Evolutionary conservation across 2,329 filamentous ascomycete species (phyloP).

Genomic region (Colletotrichum theobromicola): DNA sequence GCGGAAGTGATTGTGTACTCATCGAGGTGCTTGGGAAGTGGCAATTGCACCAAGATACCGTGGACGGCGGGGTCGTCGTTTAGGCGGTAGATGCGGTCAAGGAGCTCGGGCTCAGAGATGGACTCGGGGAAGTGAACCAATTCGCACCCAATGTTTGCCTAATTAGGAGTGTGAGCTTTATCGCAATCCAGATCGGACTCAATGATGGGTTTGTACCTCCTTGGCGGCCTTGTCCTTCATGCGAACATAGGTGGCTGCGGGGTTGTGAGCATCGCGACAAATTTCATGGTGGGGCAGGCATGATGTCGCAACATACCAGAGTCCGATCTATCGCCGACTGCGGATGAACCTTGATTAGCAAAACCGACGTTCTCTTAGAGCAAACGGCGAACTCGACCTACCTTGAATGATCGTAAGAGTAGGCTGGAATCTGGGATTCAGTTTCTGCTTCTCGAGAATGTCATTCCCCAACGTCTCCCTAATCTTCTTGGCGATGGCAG

Average conservation of each 20-base stretch:
- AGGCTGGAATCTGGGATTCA: constrained; percentile 87
- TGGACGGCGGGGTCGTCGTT: constrained; percentile 89
- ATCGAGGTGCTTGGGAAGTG: constrained; percentile 86
- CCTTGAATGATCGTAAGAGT: constrained; percentile 95
- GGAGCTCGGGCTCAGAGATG: constrained; percentile 83
- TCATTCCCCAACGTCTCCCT: constrained; percentile 80
- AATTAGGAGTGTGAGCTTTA: constrained; percentile 5
- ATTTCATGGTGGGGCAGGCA: constrained; percentile 21
- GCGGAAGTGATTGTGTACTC: constrained; percentile 91
- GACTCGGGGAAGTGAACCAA: constrained; percentile 83
- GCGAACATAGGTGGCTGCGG: constrained; percentile 90
- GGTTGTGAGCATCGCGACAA: constrained; percentile 35
- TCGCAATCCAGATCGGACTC: neutral
- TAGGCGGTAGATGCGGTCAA: constrained; percentile 79
- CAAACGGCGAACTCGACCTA: constrained; percentile 42
- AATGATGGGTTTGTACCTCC: constrained; percentile 63
- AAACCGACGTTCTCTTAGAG: neutral
- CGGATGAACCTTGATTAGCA: constrained; percentile 2
- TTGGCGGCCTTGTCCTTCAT: constrained; percentile 99
- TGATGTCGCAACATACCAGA: constrained; percentile 67
- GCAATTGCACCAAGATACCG: constrained; percentile 93
- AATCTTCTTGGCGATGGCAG: constrained; percentile 90
- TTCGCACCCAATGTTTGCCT: constrained; percentile 91
- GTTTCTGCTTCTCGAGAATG: constrained; percentile 80
- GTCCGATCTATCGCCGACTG: constrained; percentile 92